phyloP scores from a whole-genome alignment of 2,329 filamentous ascomycete species.

The Claviceps monticola region DNA sequence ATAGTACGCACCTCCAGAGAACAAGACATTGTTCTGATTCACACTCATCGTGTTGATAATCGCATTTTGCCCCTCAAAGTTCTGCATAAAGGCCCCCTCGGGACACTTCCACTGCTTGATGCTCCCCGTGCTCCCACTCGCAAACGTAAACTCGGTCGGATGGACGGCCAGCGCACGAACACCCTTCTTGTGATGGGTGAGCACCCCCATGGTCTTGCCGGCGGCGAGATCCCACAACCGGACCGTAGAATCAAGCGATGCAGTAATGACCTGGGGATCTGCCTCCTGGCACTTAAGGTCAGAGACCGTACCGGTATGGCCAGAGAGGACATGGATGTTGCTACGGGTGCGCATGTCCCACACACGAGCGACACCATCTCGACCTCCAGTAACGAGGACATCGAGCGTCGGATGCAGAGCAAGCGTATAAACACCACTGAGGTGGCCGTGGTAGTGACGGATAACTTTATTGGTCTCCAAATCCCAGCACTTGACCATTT shows the following conservation, averaged over 20 bases:
- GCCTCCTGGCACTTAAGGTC: constrained; percentile 89
- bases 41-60: constrained; percentile 91
- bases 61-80: constrained; percentile 90
- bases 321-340: constrained; percentile 86
- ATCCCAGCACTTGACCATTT: constrained; percentile 99
- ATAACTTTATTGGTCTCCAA: constrained; percentile 99
- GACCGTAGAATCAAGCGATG: constrained; percentile 84
- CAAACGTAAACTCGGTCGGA: constrained; percentile 91
- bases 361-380: constrained; percentile 86
- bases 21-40: constrained; percentile 90
- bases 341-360: constrained; percentile 98
- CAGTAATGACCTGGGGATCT: constrained; percentile 87
- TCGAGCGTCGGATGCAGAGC: constrained; percentile 90
- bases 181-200: constrained; percentile 98
- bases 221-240: constrained; percentile 92
- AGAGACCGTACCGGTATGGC: constrained; percentile 82
- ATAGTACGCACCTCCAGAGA: constrained; percentile 54
- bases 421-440: constrained; percentile 90
- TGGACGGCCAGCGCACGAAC: constrained; percentile 75
- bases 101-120: constrained; percentile 99
- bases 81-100: constrained; percentile 97
- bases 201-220: constrained; percentile 86
- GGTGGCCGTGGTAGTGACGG: constrained; percentile 89
- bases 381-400: constrained; percentile 84
- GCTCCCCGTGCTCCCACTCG: constrained; percentile 75